Percentiles rank a stretch among this genome's conserved stretches.
phyloP scores from a whole-genome alignment of 257 asterid species.

The Solanum chilense region DNA sequence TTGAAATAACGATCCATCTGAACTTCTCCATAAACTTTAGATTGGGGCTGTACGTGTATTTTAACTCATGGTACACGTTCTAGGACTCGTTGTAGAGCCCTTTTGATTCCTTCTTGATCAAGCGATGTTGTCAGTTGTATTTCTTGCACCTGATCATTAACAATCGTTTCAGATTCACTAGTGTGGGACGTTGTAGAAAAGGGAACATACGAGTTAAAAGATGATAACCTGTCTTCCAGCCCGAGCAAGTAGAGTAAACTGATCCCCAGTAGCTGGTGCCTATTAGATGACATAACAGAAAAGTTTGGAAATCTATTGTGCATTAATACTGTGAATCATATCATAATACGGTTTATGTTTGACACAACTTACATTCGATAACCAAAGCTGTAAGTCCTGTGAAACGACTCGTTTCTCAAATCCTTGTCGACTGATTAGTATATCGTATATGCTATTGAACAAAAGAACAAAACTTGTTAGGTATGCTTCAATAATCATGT shows the following conservation, averaged over 20 bases:
- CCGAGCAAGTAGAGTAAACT: conserved; percentile 86
- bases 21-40: neutral
- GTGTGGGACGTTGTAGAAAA: neutral
- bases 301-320: neutral
- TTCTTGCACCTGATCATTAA: conserved; percentile 68
- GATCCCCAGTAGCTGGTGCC: conserved; percentile 73
- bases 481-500: neutral
- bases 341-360: neutral
- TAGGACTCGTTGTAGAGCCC: conserved; percentile 67
- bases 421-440: conserved; percentile 78
- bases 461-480: neutral
- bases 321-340: neutral
- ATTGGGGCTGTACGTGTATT: neutral
- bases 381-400: conserved; percentile 97
- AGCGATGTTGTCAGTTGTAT: conserved; percentile 81
- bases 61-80: conserved; percentile 67
- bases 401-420: conserved; percentile 93
- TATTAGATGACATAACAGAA: conserved; percentile 10
- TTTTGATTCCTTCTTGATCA: conserved; percentile 83
- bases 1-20: neutral
- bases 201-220: neutral
- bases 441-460: conserved; percentile 41
- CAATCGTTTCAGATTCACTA: neutral
- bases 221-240: conserved; percentile 87
- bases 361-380: conserved; percentile 64